Evolutionary conservation across 805 yeast genomes (phyloP).

Genomic region (Wickerhamomyces kurtzmanii): DNA sequence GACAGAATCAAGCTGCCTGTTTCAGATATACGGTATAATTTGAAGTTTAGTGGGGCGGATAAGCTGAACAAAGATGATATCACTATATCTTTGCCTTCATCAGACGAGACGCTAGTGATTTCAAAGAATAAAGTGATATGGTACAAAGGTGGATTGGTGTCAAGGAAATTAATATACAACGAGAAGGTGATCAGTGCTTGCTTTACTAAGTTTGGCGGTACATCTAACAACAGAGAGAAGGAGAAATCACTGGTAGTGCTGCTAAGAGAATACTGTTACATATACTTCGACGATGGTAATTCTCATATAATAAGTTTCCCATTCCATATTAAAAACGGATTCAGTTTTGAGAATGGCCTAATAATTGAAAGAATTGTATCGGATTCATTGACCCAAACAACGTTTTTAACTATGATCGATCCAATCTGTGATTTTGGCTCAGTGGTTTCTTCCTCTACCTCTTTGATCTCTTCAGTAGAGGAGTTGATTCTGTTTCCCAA

Average conservation of each 20-base stretch:
- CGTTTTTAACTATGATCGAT: slow-evolving; percentile 61
- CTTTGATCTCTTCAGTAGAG: slow-evolving; percentile 51
- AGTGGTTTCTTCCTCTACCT: slow-evolving; percentile 60
- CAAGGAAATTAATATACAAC: slow-evolving; percentile 38
- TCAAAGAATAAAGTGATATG: slow-evolving; percentile 32
- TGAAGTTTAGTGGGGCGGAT: not conserved
- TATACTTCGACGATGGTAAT: slow-evolving; percentile 53
- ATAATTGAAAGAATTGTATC: slow-evolving; percentile 41
- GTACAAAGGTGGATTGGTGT: slow-evolving; percentile 37
- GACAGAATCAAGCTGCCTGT: too few species aligned
- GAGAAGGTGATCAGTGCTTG: slow-evolving; percentile 46
- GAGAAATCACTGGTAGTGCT: slow-evolving; percentile 48
- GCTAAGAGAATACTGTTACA: slow-evolving; percentile 46
- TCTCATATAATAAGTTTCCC: slow-evolving; percentile 59
- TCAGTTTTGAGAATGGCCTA: slow-evolving; percentile 60
- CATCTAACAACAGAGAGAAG: slow-evolving; percentile 4
- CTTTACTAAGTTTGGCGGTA: slow-evolving; percentile 39
- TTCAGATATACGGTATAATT: not conserved
- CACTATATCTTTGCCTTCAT: not conserved
- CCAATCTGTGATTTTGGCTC: slow-evolving; percentile 69
- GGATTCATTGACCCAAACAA: slow-evolving; percentile 5
- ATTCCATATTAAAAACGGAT: slow-evolving; percentile 48
- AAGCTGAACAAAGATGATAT: not conserved
- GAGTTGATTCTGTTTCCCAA: slow-evolving; percentile 46
- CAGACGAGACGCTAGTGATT: slow-evolving; percentile 25